A percentile compares a stretch with the other conserved stretches of the same genome.
Evolutionary conservation across 2,329 filamentous ascomycete species (phyloP).

Genomic region (Septoria petroselini): DNA sequence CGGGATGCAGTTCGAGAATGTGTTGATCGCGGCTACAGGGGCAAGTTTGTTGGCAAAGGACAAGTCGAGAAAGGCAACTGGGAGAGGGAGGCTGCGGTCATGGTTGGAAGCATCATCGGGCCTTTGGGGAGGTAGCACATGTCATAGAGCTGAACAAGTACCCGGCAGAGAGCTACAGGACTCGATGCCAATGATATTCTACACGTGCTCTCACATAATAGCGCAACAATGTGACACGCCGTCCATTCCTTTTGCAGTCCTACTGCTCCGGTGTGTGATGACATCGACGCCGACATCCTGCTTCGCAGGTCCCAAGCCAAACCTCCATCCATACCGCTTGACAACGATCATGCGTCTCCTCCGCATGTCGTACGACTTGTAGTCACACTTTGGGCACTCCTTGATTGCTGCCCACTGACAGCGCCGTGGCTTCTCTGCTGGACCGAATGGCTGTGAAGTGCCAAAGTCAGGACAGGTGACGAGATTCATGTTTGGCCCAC

Average conservation of each 20-base stretch:
- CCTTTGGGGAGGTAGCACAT: constrained; percentile 36
- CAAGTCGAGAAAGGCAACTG: constrained; percentile 55
- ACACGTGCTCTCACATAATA: constrained; percentile 15
- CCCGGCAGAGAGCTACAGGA: neutral
- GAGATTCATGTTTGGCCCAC: constrained; percentile 42
- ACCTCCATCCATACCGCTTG: constrained; percentile 29
- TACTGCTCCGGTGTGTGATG: constrained; percentile 11
- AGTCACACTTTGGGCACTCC: constrained; percentile 34
- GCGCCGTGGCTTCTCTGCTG: constrained; percentile 27
- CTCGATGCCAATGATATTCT: neutral
- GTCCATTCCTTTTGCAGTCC: constrained; percentile 10
- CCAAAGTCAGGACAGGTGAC: constrained; percentile 42
- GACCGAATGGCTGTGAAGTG: constrained; percentile 27
- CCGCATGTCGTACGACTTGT: constrained; percentile 29
- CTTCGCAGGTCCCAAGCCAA: constrained; percentile 29
- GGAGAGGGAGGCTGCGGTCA: constrained; percentile 91
- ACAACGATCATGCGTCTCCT: constrained; percentile 28
- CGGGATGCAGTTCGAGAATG: constrained; percentile 77
- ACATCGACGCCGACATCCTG: constrained; percentile 28
- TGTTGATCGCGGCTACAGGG: constrained; percentile 64
- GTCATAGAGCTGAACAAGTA: too few species aligned
- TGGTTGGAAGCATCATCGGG: constrained; percentile 81
- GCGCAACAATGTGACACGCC: constrained; percentile 16
- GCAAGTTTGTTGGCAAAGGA: constrained; percentile 39
- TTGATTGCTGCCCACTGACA: constrained; percentile 22